phyloP scores from a whole-genome alignment of 2,329 filamentous ascomycete species.

The Trichoderma sp. region DNA sequence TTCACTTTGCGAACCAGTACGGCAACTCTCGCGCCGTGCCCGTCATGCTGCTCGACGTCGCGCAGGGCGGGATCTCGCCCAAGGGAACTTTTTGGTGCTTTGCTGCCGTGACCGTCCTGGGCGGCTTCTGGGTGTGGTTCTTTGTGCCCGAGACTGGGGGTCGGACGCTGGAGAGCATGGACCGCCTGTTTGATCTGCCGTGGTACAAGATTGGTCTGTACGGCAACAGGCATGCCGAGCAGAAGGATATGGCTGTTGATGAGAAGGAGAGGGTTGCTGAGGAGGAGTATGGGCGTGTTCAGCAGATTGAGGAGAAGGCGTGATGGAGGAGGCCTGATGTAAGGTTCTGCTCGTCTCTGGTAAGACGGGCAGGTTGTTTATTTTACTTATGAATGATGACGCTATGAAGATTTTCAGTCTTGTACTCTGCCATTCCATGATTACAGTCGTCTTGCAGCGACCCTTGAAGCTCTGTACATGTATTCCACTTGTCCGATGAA shows the following conservation, averaged over 20 bases:
- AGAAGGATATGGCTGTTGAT: conserved; percentile 46
- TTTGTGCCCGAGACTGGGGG: conserved; percentile 73
- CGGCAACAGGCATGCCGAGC: conserved; percentile 56
- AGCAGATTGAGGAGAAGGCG: conserved; percentile 44
- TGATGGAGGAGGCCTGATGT: conserved; percentile 6
- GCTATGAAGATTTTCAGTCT: too few relatives aligned
- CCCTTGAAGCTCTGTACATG: too few relatives aligned
- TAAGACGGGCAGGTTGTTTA: background rate
- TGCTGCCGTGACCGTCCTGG: conserved; percentile 66
- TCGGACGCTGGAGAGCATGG: conserved; percentile 68
- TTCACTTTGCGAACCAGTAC: conserved; percentile 80
- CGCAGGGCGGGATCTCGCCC: conserved; percentile 53
- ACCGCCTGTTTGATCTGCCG: conserved; percentile 69
- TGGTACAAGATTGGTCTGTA: conserved; percentile 73
- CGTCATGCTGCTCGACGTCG: conserved; percentile 64
- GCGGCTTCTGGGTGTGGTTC: conserved; percentile 71
- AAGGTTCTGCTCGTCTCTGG: background rate
- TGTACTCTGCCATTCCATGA: too few relatives aligned
- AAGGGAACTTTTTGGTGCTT: conserved; percentile 81
- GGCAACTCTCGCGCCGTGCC: conserved; percentile 75
- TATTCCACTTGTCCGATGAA: too few relatives aligned
- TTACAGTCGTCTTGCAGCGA: too few relatives aligned
- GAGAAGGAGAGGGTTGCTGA: conserved; percentile 49
- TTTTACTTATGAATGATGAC: too few relatives aligned
- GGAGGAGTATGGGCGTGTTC: conserved; percentile 37